Conservation (phyloP, 2,329 filamentous ascomycete species). For the Xylariaceae sp. region DNA sequence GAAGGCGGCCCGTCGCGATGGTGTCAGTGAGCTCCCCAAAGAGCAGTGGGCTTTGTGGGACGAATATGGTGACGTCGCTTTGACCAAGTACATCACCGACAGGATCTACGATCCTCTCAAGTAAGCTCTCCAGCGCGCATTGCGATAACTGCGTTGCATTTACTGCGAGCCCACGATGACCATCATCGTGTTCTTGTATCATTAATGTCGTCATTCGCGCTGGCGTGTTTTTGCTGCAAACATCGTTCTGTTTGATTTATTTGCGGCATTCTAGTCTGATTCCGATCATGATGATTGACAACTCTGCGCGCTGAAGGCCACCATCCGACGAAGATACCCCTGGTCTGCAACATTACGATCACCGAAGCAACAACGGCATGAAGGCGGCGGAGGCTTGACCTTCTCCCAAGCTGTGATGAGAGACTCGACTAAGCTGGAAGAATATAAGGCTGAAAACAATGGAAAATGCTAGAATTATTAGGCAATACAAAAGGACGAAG, state of each 20-base stretch:
- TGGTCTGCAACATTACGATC: conserved; percentile 10
- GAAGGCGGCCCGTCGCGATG: conserved; percentile 78
- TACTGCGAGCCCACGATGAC: conserved; percentile 11
- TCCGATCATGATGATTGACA: conserved; percentile 24
- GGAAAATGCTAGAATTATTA: conserved; percentile 6
- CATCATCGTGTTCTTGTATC: conserved; percentile 14
- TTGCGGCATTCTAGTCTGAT: conserved; percentile 8
- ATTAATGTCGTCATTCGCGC: conserved; percentile 26
- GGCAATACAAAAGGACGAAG: no score
- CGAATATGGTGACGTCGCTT: conserved; percentile 61
- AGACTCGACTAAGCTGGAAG: conserved; percentile 7
- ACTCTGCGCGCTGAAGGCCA: conserved; percentile 20
- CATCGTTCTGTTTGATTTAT: conserved; percentile 15
- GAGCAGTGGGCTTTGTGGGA: conserved; percentile 68
- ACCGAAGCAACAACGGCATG: neutral
- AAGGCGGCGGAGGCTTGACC: conserved; percentile 10
- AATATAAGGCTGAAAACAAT: conserved; percentile 10
- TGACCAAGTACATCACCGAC: conserved; percentile 56
- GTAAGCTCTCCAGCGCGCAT: conserved; percentile 22
- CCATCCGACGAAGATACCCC: conserved; percentile 20
- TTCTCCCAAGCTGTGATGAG: neutral
- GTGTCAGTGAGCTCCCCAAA: conserved; percentile 65
- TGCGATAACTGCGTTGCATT: conserved; percentile 17
- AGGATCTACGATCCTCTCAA: conserved; percentile 53
- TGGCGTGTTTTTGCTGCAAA: conserved; percentile 23